A percentile compares a stretch with the other conserved stretches of the same genome.
phyloP scores from a whole-genome alignment of 805 yeast genomes.

The Ogataea philodendri region DNA sequence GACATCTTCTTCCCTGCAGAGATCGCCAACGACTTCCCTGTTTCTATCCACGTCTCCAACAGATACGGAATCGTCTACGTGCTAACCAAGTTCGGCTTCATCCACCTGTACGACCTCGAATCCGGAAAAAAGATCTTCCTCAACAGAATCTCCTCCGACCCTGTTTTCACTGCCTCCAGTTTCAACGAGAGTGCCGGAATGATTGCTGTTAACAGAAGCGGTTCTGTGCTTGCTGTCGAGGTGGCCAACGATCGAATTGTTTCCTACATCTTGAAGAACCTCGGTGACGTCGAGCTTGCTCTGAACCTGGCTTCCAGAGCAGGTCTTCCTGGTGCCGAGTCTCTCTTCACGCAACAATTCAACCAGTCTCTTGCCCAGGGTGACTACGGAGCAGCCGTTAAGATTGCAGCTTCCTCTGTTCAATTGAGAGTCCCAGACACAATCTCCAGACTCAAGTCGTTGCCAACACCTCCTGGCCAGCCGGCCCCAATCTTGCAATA shows the following conservation, averaged over 20 bases:
- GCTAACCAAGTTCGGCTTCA: constrained; percentile 93
- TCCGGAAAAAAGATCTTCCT: constrained; percentile 90
- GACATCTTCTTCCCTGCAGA: constrained; percentile 97
- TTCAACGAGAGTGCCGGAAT: constrained; percentile 78
- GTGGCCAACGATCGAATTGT: constrained; percentile 79
- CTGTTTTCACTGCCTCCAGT: constrained; percentile 84
- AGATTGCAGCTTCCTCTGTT: constrained; percentile 93
- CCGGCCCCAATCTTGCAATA: constrained; percentile 93
- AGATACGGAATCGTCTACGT: constrained; percentile 84
- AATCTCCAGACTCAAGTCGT: constrained; percentile 83
- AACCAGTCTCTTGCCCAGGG: constrained; percentile 80
- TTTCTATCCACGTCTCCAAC: constrained; percentile 81
- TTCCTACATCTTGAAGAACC: constrained; percentile 83
- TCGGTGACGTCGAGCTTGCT: constrained; percentile 85
- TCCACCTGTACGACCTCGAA: constrained; percentile 92
- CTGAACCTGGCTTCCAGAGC: constrained; percentile 89
- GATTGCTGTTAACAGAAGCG: constrained; percentile 88
- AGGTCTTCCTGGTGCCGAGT: constrained; percentile 96
- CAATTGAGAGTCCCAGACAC: constrained; percentile 93
- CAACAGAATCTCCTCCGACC: constrained; percentile 93
- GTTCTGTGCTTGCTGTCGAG: constrained; percentile 92
- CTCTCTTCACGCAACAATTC: constrained; percentile 86
- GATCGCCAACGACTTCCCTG: constrained; percentile 94
- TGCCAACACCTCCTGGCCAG: constrained; percentile 91
- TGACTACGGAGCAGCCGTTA: constrained; percentile 89